A percentile compares a stretch with the other conserved stretches of the same genome.
phyloP scores from a whole-genome alignment of 2,329 filamentous ascomycete genomes.

The Scortechinia acanthostroma region DNA sequence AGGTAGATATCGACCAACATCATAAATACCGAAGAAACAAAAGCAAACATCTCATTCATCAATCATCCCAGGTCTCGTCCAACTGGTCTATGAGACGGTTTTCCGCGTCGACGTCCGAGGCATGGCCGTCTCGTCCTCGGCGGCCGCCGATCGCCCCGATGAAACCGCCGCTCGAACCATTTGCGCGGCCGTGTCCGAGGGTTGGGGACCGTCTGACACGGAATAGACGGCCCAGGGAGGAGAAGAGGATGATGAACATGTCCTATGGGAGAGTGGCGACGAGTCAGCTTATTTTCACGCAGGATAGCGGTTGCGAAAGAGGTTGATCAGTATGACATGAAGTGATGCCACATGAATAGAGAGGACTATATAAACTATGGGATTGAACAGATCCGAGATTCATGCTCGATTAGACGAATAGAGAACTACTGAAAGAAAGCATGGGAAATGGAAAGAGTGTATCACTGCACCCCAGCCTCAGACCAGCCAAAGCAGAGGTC shows the following conservation, averaged over 20 bases:
- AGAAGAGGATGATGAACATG: background rate
- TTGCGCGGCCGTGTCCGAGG: constrained; percentile 4
- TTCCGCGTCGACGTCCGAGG: constrained; percentile 45
- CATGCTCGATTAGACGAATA: no score
- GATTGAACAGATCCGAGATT: no score
- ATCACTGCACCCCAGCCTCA: background rate
- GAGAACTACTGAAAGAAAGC: background rate
- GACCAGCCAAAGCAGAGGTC: background rate
- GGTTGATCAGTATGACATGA: no score
- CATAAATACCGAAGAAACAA: no score
- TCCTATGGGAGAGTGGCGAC: no score
- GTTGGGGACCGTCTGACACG: constrained; percentile 3
- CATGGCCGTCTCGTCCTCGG: constrained; percentile 5
- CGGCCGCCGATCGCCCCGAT: constrained; percentile 3
- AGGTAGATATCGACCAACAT: no score
- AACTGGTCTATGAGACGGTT: constrained; percentile 62
- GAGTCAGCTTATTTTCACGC: no score
- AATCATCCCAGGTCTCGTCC: constrained; percentile 63
- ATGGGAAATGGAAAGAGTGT: background rate
- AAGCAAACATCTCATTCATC: no score
- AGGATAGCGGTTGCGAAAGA: no score
- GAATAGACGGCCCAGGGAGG: background rate
- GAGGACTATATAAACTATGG: no score
- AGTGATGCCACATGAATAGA: no score
- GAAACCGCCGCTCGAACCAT: background rate